Percentiles rank a stretch among this genome's conserved stretches.
phyloP scores from a whole-genome alignment of 176 grass and related monocot genomes.

The Zizania latifolia region DNA sequence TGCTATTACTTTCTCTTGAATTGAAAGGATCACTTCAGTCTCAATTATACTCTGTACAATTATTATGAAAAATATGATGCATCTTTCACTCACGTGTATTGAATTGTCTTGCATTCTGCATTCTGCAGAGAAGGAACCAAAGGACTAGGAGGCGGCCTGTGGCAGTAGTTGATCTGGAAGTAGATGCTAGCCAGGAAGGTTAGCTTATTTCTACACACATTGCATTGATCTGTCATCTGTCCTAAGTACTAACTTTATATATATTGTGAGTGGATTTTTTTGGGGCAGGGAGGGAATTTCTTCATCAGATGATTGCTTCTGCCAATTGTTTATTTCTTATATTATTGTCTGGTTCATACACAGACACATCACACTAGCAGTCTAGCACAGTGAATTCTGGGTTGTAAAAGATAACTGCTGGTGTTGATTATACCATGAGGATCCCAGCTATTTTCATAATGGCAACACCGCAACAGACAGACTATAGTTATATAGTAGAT shows the following conservation, averaged over 20 bases:
- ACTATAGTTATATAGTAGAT: too few relatives aligned
- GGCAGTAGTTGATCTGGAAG: conserved; percentile 38
- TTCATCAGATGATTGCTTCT: background rate
- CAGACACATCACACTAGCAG: background rate
- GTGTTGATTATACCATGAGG: too few relatives aligned
- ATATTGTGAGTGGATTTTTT: too few relatives aligned
- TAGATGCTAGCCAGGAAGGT: conserved; percentile 26
- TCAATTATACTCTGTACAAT: background rate
- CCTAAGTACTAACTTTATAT: background rate
- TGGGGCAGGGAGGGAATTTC: background rate
- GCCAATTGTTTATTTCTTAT: background rate
- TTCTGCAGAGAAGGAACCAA: conserved; percentile 43
- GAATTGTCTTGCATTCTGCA: conserved; percentile 19
- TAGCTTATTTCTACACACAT: conserved; percentile 7
- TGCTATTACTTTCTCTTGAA: background rate
- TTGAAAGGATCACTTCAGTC: background rate
- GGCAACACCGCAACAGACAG: background rate
- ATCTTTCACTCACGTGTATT: background rate
- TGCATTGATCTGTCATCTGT: background rate
- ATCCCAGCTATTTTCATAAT: too few relatives aligned
- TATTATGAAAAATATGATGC: background rate
- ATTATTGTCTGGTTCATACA: background rate
- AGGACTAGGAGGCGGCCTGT: conserved; percentile 18
- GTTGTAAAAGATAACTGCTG: background rate
- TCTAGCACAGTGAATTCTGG: background rate